Conservation (phyloP, 441 rosid species). For the Codiaeum variegatum region DNA sequence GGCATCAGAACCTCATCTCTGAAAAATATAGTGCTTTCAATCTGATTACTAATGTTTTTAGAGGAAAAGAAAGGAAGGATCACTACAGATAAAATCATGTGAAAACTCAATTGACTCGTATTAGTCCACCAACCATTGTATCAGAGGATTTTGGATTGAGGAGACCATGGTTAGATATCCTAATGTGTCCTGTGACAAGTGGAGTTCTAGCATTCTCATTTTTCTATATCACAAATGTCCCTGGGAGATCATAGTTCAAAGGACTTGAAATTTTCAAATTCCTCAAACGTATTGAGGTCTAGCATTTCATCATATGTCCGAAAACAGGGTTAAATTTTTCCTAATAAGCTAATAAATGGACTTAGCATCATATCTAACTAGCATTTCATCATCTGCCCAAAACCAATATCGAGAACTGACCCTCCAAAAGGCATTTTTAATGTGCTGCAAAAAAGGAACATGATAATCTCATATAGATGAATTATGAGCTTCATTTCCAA, state of each 20-base stretch:
- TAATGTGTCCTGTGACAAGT: background rate
- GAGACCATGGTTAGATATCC: background rate
- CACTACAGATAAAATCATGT: background rate
- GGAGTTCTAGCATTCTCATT: background rate
- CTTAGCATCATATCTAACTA: no score
- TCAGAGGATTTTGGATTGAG: background rate
- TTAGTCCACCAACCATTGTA: background rate
- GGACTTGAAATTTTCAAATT: background rate
- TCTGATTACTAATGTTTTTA: background rate
- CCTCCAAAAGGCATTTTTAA: background rate
- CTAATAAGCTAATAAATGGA: no score
- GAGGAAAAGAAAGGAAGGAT: background rate
- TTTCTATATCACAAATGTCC: background rate
- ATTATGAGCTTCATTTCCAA: background rate
- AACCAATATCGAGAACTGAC: background rate
- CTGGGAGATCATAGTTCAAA: background rate
- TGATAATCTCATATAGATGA: background rate
- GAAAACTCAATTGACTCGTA: background rate
- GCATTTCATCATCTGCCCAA: background rate
- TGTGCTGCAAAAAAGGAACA: no score
- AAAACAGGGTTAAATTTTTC: no score
- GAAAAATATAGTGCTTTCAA: background rate
- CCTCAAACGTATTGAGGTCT: no score
- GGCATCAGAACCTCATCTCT: background rate
- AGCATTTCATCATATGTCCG: no score